Evolutionary conservation across 371 early-diverging fungal species (phyloP), one percentile per base, ranked within the genome.

Genomic region (Mortierella sp.): DNA sequence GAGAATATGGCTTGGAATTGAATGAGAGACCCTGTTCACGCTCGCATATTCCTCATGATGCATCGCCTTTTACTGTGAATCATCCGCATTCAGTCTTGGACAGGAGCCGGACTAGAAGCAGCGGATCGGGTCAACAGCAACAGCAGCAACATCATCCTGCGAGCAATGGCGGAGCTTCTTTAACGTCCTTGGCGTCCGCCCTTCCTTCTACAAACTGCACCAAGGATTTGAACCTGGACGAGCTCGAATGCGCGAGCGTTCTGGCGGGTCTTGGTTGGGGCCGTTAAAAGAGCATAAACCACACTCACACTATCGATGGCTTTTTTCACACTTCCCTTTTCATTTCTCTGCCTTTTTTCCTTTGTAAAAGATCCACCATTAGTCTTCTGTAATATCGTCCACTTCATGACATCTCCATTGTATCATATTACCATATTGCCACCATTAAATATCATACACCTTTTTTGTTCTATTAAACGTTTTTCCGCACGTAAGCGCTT

Each of bases 181-280:
- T 37, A 27, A 15, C 43, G 28, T 9, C 21, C 31, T 24, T 32
- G 39, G 52, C 37, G 4, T 21, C 21, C 21, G 37, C 37, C 37
- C 37, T 34, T 34, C 37, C 37, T 14, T 34, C 31, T n/a, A 1
- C 43, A n/a, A 19, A 32, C n/a, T 54, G 54, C 12, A 50, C 50
- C 19, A 50, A 62, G 42, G 57, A 66, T n/a, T 28, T 76, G 50
- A 65, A 76, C 26, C 50, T 69, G 66, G 78, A 76, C 34, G 78
- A 76, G 27, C 55, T 76, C 7, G 78, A 76, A 27, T 76, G 78
- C 23, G 78, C 78, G 28, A 76, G 56, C n/a, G 78, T 76, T 28
- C 47, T 76, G 23, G 78, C 70, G 0, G 78, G 78, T 24, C 65
- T 76, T 24, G 78, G 78, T 11, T 76, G 78, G 78, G 56, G 70